Evolutionary conservation across 345 rosid species (phyloP), one percentile per base, ranked within the genome.

Genomic region (Corymbia maculata): DNA sequence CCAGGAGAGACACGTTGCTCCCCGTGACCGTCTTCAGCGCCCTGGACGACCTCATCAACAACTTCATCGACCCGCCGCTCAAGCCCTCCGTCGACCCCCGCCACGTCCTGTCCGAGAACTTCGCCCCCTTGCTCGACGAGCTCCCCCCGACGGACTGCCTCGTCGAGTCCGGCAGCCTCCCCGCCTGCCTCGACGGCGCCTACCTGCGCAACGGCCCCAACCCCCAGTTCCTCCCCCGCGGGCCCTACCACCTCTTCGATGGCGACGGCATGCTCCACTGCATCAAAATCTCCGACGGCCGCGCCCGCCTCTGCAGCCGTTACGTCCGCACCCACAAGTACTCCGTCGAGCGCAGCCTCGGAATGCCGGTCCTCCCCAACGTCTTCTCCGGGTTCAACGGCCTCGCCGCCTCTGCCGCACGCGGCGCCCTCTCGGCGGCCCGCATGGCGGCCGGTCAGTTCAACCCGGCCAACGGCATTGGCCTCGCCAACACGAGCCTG

Each of bases 181-280:
- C 96, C 1, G 36, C 94, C 2, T 93, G 94, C 88, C 93, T 95
- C 47, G 93, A 92, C 6, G 97, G 97, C 47, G 95, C 96, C 1
- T 95, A 93, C 89, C 91, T 95, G 64, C 94, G 97, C n/a, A 94
- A 94, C 11, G 97, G 96, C 49, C 97, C 97, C 2, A 95, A 94
- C 89, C 96, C 96, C 3, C 96, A 95, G 89, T 94, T 85, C 93
- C 92, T 93, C 16, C 97, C 97, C 42, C 92, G 92, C 2, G 97
- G 95, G 10, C 95, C 97, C 55, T 95, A 95, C 92, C 97, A 95
- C 89, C 88, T 94, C 24, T 95, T 95, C 85, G 97, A 95, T 50
- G 97, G 97, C 6, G 97, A 95, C 19, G 95, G 97, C 26, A 95
- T 95, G 97, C 94, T 95, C 86, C 97, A 94, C 91, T 87, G 95